Evolutionary conservation across 2,329 filamentous ascomycete species (phyloP).

Genomic region (Penicillium sp.): DNA sequence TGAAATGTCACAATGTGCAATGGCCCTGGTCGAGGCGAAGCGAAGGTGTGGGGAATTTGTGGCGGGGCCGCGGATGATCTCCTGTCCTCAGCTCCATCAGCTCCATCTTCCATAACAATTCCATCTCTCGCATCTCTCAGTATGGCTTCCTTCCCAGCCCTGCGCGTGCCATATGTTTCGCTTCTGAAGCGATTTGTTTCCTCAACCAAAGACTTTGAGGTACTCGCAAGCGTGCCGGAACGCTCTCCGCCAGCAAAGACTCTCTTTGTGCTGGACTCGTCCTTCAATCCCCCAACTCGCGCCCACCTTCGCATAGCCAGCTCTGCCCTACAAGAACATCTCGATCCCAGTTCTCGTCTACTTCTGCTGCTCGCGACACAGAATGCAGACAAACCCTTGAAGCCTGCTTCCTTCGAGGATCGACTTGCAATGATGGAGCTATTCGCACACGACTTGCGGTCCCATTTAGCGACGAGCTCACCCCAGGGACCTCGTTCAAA

Average conservation of each 20-base stretch:
- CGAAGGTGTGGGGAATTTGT: no score
- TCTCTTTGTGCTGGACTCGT: conserved; percentile 69
- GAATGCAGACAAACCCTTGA: conserved; percentile 66
- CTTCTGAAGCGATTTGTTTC: conserved; percentile 50
- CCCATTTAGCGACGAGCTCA: conserved; percentile 28
- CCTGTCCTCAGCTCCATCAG: no score
- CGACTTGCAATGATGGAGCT: conserved; percentile 55
- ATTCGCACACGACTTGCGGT: conserved; percentile 49
- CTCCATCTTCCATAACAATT: no score
- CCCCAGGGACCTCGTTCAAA: conserved; percentile 4
- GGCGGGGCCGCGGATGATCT: no score
- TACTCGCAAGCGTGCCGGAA: conserved; percentile 19
- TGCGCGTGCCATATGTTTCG: conserved; percentile 44
- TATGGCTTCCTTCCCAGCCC: conserved; percentile 31
- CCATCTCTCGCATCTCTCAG: not conserved
- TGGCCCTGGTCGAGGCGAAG: no score
- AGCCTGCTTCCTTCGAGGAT: conserved; percentile 54
- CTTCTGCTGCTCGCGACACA: conserved; percentile 65
- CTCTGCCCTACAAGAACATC: conserved; percentile 53
- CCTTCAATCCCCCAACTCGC: conserved; percentile 67
- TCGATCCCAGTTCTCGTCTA: conserved; percentile 44
- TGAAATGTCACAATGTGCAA: not conserved
- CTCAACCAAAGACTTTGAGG: conserved; percentile 41
- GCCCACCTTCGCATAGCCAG: conserved; percentile 62
- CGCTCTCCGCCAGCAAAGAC: conserved; percentile 26